These are phyloP conservation scores for Mycosphaerella sp. DNA, from an alignment of 2,329 filamentous ascomycete genomes.

Conservation along the genomic window DNA sequence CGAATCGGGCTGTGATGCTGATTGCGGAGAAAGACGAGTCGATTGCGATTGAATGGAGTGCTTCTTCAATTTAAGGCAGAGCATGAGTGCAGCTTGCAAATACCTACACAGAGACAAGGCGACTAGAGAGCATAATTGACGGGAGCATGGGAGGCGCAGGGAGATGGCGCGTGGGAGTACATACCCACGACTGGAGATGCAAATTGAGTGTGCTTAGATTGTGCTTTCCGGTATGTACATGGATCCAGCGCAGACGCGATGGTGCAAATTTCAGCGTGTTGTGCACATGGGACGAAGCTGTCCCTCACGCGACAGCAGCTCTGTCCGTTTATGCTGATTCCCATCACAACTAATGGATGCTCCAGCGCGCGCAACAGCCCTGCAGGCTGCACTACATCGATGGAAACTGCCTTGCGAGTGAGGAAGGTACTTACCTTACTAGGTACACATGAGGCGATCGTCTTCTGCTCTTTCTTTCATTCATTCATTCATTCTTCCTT, in stretches of 20 bases:
- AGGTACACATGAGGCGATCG: no score
- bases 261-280: slow-evolving; percentile 1
- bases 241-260: not conserved
- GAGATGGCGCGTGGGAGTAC: not conserved
- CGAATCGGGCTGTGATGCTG: not conserved
- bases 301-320: no score
- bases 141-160: slow-evolving; percentile 5
- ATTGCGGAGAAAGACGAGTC: not conserved
- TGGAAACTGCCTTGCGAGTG: no score
- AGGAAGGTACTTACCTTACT: no score
- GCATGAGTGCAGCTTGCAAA: not conserved
- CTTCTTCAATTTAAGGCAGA: not conserved
- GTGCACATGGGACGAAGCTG: not conserved
- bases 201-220: not conserved
- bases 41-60: not conserved
- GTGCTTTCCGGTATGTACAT: not conserved
- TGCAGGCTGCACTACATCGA: no score
- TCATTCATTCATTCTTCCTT: no score
- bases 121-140: slow-evolving; percentile 1
- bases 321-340: no score
- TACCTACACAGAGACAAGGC: slow-evolving; percentile 2
- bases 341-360: no score
- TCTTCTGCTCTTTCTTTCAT: no score
- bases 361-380: no score
- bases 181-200: slow-evolving; percentile 3